Evolutionary conservation across 495 filamentous ascomycete genomes (phyloP), one percentile per base, ranked within the genome.

Genomic region (Chaetomium tenue): DNA sequence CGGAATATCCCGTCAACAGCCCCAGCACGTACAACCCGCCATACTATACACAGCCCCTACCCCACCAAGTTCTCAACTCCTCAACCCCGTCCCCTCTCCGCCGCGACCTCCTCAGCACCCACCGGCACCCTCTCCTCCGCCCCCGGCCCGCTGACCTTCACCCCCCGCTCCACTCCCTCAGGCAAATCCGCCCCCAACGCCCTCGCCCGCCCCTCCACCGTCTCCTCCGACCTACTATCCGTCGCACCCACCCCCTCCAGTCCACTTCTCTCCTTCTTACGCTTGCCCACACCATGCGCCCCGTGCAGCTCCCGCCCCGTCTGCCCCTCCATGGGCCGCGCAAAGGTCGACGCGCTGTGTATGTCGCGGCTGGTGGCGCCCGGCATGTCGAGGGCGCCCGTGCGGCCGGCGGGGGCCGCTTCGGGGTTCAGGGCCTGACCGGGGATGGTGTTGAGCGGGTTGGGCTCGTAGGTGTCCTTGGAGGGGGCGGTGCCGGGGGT

Each of bases 311-410:
- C 88, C 3, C 67, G 70, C 57, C 74, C 79, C 13, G 85, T 85
- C 78, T 88, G 80, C 2, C 89, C 90, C 40, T 83, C 76, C 3
- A 81, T 76, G 0, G 89, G 89, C 50, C 86, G 81, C 0, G 88
- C 88, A 0, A 85, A 58, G 0, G 87, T 84, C 0, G 74, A 77
- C 0, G 87, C 86, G 1, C 74, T 78, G 75, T 92, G 71, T 6
- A 93, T 81, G 58, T 87, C 84, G 37, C 69, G 70, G 4, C 84
- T 88, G 0, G 88, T 90, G 2, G 88, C 80, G 5, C 91, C 90
- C 22, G 71, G 73, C 16, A 91, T 71, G 28, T 85, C 82, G 71
- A 4, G 87, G 82, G 11, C 72, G 75, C 2, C 57, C 15, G 57
- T 60, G 7, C 79, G 79, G 42, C 67, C 60, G 51, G 63, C 63